Evolutionary conservation across 2,329 filamentous ascomycete species (phyloP).

Genomic region (Nemania sp.): DNA sequence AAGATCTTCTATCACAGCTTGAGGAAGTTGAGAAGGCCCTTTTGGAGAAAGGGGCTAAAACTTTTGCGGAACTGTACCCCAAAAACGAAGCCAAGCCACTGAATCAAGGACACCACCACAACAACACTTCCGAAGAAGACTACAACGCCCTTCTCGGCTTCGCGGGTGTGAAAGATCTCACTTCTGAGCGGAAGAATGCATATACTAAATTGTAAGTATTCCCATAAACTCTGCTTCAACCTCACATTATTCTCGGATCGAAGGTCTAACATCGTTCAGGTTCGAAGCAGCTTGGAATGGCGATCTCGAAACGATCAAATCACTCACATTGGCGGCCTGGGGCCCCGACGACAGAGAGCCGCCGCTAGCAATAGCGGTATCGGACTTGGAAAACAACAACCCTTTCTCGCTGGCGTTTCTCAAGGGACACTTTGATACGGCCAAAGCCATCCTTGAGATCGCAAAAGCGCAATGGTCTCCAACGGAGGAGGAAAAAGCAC

Average conservation of each 20-base stretch:
- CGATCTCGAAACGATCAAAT: slow-evolving; percentile 68
- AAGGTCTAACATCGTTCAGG: slow-evolving; percentile 42
- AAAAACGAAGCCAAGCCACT: slow-evolving; percentile 42
- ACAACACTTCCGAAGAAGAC: slow-evolving; percentile 34
- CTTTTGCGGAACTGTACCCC: slow-evolving; percentile 67
- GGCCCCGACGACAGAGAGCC: slow-evolving; percentile 54
- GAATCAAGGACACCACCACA: neutral
- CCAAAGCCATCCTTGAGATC: slow-evolving; percentile 70
- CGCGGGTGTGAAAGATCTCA: slow-evolving; percentile 55
- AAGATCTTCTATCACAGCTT: slow-evolving; percentile 54
- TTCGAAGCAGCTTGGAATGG: slow-evolving; percentile 75
- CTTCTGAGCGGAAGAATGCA: slow-evolving; percentile 55
- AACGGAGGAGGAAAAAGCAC: slow-evolving; percentile 53
- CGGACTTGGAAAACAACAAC: slow-evolving; percentile 53
- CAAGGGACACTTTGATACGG: slow-evolving; percentile 65
- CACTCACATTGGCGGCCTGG: slow-evolving; percentile 64
- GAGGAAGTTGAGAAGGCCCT: slow-evolving; percentile 59
- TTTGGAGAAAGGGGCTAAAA: slow-evolving; percentile 63
- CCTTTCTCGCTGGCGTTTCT: slow-evolving; percentile 72
- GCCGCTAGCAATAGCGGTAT: slow-evolving; percentile 66
- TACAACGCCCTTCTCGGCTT: slow-evolving; percentile 60
- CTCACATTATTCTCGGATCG: neutral
- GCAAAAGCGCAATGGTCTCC: slow-evolving; percentile 68
- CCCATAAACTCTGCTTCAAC: slow-evolving; percentile 16
- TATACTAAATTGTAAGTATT: slow-evolving; percentile 64